Conservation (phyloP, 2,329 filamentous ascomycete genomes). For the Ascochyta lentis region DNA sequence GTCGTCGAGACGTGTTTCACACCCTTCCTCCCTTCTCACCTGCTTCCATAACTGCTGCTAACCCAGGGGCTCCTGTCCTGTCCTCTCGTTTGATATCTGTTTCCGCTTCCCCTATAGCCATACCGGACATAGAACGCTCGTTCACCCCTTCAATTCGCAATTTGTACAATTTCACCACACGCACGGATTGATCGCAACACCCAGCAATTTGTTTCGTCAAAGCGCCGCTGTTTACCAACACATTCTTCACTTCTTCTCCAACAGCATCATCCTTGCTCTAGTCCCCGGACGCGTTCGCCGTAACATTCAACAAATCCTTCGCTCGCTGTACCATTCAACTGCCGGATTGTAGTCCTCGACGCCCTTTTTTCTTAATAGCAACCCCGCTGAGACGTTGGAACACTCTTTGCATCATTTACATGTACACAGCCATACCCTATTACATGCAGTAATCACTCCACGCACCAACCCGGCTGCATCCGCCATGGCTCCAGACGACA, state of each 20-base stretch:
- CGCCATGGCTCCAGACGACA: slow-evolving; percentile 39
- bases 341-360: slow-evolving; percentile 4
- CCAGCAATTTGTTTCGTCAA: slow-evolving; percentile 14
- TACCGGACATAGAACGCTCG: slow-evolving; percentile 35
- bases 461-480: slow-evolving; percentile 23
- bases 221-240: slow-evolving; percentile 12
- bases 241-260: neutral
- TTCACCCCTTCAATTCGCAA: slow-evolving; percentile 23
- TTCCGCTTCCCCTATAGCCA: slow-evolving; percentile 34
- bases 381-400: neutral
- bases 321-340: neutral
- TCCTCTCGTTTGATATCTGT: slow-evolving; percentile 48
- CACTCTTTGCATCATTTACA: neutral
- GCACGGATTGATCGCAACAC: slow-evolving; percentile 24
- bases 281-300: neutral
- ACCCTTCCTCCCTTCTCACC: slow-evolving; percentile 28
- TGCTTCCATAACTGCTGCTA: slow-evolving; percentile 33
- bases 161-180: slow-evolving; percentile 18
- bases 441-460: slow-evolving; percentile 24
- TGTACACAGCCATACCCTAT: slow-evolving; percentile 3
- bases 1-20: slow-evolving; percentile 44
- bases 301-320: slow-evolving; percentile 6
- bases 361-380: neutral
- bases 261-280: slow-evolving; percentile 14
- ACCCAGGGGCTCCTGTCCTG: slow-evolving; percentile 38